Conservation (phyloP, 805 yeast genomes). For the Clavispora asparagi region DNA sequence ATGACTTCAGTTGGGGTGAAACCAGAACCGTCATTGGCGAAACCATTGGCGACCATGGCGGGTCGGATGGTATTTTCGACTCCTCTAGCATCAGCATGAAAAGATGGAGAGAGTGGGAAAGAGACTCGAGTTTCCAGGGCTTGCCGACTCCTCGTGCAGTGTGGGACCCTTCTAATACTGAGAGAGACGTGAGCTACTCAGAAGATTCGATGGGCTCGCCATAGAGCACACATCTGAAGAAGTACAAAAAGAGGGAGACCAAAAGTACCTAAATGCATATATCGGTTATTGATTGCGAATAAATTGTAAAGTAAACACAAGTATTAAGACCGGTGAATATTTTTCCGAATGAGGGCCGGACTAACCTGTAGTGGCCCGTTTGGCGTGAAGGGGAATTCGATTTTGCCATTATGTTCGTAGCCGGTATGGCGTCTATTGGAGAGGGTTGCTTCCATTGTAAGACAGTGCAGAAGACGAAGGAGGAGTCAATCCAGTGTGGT, state of each 20-base stretch:
- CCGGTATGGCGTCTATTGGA: neutral
- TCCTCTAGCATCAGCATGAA: slow-evolving; percentile 86
- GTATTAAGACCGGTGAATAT: neutral
- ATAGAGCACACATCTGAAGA: neutral
- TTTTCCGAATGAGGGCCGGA: neutral
- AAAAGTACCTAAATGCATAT: neutral
- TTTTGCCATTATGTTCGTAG: neutral
- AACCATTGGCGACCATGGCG: slow-evolving; percentile 62
- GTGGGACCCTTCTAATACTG: slow-evolving; percentile 40
- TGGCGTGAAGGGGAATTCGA: neutral
- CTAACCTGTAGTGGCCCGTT: neutral
- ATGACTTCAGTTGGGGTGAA: slow-evolving; percentile 96
- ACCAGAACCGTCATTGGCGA: slow-evolving; percentile 76
- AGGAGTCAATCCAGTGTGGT: slow-evolving; percentile 1
- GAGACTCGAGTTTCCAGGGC: slow-evolving; percentile 24
- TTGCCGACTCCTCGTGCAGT: slow-evolving; percentile 37
- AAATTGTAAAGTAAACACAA: neutral
- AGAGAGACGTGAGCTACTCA: slow-evolving; percentile 23
- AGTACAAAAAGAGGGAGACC: neutral
- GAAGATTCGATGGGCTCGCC: slow-evolving; percentile 16
- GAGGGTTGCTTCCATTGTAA: neutral
- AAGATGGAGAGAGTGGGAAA: slow-evolving; percentile 91
- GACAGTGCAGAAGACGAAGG: neutral
- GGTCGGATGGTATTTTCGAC: slow-evolving; percentile 77
- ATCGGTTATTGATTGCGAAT: neutral